These are phyloP conservation scores for Leonotis leonurus DNA, from an alignment of 257 asterid species.

Conservation along the genomic window DNA sequence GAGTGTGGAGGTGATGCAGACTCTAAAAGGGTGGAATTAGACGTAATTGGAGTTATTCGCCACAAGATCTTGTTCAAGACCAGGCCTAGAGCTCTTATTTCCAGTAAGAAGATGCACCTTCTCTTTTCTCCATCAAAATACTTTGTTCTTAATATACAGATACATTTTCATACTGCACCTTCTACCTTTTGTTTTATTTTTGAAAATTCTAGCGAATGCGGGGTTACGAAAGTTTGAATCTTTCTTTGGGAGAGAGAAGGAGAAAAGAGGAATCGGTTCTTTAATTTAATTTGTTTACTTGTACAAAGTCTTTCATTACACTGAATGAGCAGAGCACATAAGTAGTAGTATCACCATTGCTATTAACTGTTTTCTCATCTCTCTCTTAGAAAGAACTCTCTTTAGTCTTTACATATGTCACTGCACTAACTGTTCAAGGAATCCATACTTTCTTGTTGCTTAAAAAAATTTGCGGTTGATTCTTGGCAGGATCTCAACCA, in stretches of 20 bases:
- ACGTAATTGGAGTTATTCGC: conserved; percentile 72
- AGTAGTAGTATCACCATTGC: not conserved
- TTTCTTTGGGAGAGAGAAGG: not conserved
- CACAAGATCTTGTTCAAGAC: conserved; percentile 75
- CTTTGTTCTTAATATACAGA: not conserved
- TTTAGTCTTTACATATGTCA: not conserved
- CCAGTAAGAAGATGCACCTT: conserved; percentile 39
- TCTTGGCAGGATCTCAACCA: conserved; percentile 45
- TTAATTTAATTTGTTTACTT: too few relatives aligned
- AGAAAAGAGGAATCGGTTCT: too few relatives aligned
- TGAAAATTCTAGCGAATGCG: not conserved
- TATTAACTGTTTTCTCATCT: not conserved
- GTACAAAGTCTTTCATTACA: too few relatives aligned
- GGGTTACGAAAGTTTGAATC: not conserved
- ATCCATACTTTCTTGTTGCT: not conserved
- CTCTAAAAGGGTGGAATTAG: conserved; percentile 46
- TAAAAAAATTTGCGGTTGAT: conserved; percentile 3
- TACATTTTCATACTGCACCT: not conserved
- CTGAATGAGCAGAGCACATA: too few relatives aligned
- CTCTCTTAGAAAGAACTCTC: not conserved
- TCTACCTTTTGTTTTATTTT: not conserved
- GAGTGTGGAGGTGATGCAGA: conserved; percentile 14
- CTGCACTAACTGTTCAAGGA: not conserved
- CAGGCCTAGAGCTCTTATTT: conserved; percentile 88
- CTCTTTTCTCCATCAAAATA: not conserved